Conservation (phyloP, 129 eudicot genomes). For the Deinandra increscens region DNA sequence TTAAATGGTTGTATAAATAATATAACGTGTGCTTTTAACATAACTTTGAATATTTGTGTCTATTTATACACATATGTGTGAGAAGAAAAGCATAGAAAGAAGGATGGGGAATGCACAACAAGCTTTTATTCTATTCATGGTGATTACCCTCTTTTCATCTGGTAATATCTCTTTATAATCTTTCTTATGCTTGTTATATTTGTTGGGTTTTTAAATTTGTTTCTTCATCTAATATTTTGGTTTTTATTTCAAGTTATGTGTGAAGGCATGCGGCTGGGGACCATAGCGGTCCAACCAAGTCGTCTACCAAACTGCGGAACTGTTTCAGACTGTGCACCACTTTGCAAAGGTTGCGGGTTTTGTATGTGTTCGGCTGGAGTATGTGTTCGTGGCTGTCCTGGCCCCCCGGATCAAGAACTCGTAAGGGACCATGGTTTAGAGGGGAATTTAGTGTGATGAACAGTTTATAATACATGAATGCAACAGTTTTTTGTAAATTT, state of each 20-base stretch:
- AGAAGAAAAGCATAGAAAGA: neutral
- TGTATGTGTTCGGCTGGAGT: conserved; percentile 17
- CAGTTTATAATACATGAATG: too few relatives aligned
- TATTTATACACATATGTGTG: neutral
- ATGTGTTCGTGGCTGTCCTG: conserved; percentile 31
- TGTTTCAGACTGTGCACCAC: conserved; percentile 10
- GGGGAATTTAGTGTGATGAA: too few relatives aligned
- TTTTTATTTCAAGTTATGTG: neutral
- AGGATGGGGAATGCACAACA: conserved; percentile 20
- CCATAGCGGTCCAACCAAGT: conserved; percentile 19
- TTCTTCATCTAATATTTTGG: neutral
- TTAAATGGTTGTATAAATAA: too few relatives aligned
- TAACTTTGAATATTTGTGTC: neutral
- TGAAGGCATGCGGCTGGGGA: conserved; percentile 11
- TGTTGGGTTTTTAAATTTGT: too few relatives aligned
- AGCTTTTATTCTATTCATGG: conserved; percentile 13
- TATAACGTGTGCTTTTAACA: too few relatives aligned
- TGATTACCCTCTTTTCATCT: conserved; percentile 23
- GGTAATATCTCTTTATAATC: neutral
- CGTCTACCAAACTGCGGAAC: conserved; percentile 12
- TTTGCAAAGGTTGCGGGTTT: conserved; percentile 25
- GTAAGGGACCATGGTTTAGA: too few relatives aligned
- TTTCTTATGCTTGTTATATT: too few relatives aligned
- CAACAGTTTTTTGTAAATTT: too few relatives aligned
- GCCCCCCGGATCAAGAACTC: too few relatives aligned